Evolutionary conservation across 179 eudicot species (phyloP), one percentile per base, ranked within the genome.

Genomic region (Beta corolliflora): DNA sequence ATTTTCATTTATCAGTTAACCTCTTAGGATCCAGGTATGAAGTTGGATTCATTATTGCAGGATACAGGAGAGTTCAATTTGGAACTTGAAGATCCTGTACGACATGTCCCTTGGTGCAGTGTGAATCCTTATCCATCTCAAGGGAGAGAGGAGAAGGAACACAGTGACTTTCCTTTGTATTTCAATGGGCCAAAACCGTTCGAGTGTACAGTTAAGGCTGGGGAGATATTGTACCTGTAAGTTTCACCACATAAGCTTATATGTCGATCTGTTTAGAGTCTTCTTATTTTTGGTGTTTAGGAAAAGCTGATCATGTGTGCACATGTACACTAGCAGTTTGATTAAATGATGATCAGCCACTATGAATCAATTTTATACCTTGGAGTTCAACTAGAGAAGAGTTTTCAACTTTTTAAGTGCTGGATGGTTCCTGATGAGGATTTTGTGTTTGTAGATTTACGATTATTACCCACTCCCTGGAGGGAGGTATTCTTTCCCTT

Each of bases 111-210:
- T 48, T 96, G 99, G 99, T 90, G 98, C 81, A 93, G 97, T 82
- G 94, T 96, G 73, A 88, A 93, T 84, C 99, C 99, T 70, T 87
- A 85, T 86, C 97, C 98, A 78, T 88, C 90, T 48, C 80, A 82
- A 16, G 86, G 81, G 79, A 83, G 61, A 61, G 89, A 82, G 85
- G 87, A 86, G 81, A 88, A 61, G 71, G 94, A 89, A 80, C 86
- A 79, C 83, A 78, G 87, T 3, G 83, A 86, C 78, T 96, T 89
- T 78, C 99, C 97, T 12, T 82, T 94, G 76, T 96, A 87, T 86
- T 94, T 89, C 85, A 84, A 93, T 60, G 97, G 99, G 83, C 98
- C 98, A 64, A 94, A 89, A 92, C 99, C 99, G 25, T 92, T 91
- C 82, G 94, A 93, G 84, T 93, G 93, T 83, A 91, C 96, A 14